phyloP scores from a whole-genome alignment of 176 grass and related monocot species.

The Secale cereale region DNA sequence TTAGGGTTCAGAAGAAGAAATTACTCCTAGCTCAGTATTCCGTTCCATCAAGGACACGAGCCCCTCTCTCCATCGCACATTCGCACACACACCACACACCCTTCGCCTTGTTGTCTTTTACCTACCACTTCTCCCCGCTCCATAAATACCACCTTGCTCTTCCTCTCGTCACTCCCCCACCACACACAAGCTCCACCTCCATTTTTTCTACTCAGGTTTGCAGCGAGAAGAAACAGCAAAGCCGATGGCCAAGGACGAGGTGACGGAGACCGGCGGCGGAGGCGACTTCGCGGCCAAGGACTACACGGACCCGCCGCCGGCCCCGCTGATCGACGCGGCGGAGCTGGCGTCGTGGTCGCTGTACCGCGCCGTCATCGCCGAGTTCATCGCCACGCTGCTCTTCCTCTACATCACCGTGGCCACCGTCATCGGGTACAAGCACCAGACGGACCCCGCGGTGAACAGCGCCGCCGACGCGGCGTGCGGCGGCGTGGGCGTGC shows the following conservation, averaged over 20 bases:
- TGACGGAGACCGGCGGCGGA: slow-evolving; percentile 52
- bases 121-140: slow-evolving; percentile 21
- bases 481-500: slow-evolving; percentile 73
- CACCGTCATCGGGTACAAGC: slow-evolving; percentile 89
- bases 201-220: neutral
- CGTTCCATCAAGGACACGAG: neutral
- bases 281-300: slow-evolving; percentile 63
- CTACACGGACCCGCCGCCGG: slow-evolving; percentile 85
- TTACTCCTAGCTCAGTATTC: slow-evolving; percentile 2
- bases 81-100: neutral
- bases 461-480: slow-evolving; percentile 31
- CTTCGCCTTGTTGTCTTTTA: slow-evolving; percentile 32
- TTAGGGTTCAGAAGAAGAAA: too few relatives aligned
- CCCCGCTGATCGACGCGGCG: slow-evolving; percentile 60
- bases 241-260: slow-evolving; percentile 49
- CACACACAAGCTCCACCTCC: neutral
- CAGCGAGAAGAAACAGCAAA: neutral
- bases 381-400: slow-evolving; percentile 91
- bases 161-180: slow-evolving; percentile 4
- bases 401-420: slow-evolving; percentile 88
- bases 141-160: slow-evolving; percentile 40
- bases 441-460: slow-evolving; percentile 20
- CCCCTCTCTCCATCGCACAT: too few relatives aligned
- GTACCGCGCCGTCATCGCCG: slow-evolving; percentile 87
- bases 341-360: slow-evolving; percentile 78